Base-by-base conservation (phyloP, 73 alveolate species). In the Paramecium sexaurelia region DNA sequence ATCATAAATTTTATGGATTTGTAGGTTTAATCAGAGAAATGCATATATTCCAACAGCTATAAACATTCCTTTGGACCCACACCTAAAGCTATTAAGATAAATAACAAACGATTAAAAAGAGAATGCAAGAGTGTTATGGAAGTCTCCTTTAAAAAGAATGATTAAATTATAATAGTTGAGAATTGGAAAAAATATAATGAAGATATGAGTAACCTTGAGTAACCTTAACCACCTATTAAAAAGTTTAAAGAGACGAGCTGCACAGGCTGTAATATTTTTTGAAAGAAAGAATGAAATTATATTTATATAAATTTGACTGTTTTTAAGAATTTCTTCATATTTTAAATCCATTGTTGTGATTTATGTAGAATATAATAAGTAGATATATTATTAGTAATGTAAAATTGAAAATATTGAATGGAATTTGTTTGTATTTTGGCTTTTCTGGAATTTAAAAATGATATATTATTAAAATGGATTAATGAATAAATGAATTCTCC, bases 161-260 rank as follows among this genome's bases (percentile, higher is more conserved):
- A 26, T 29, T 26, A 66, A 32, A 20, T 66, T 5, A 66, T 66
- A 29, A 32, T 66, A 10, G 83, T 66, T 29, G 83, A 66, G n/a
- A 66, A 66, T 66, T 66, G 83, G 83, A 66, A 66, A 66, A 20
- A 26, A 19, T 66, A 66, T 45, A 66, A 66, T 26, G 41, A 29
- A 15, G 83, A 66, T 26, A 45, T 66, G 7, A 66, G 83, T 66
- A 66, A 51, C n/a, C 67, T 17, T 51, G 67, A 51, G 67, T 22
- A 51, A 51, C 33, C 33, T 51, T 51, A 51, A 51, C 29, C 67
- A 15, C 67, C 32, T 1, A 17, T 19, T 4, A 51, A 20, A 51
- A 51, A 51, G 29, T 17, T 51, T 5, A 51, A 51, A 17, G 67
- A 51, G 32, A n/a, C 67, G 15, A 51, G 67, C 29, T 51, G 67